Evolutionary conservation across 768 basidiomycete species (phyloP), one percentile per base, ranked within the genome.

Genomic region (Trametes gibbosa): DNA sequence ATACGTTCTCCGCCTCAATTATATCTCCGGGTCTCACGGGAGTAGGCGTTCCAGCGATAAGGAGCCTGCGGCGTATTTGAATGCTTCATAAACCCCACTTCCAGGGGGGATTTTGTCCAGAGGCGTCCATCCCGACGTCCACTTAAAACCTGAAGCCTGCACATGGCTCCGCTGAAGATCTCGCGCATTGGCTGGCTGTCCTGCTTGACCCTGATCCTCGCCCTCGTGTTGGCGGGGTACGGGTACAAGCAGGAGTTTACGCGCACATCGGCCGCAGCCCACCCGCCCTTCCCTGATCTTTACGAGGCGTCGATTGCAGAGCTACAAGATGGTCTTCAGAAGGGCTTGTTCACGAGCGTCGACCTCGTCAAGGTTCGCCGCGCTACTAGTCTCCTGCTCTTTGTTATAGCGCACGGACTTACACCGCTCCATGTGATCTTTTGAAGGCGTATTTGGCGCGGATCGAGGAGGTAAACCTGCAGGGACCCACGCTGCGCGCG

Each of bases 381-480:
- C 21, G 9, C 9, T 21, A 24, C 16, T 14, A 13, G 10, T 3
- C 37, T 39, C 13, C 10, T 14, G 37, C 13, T 3, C 37, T 14
- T 39, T 35, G 7, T 32, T 10, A 32, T 32, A 32, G 29, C 4
- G 29, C 29, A 32, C n/a, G n/a, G n/a, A n/a, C n/a, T n/a, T n/a
- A n/a, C n/a, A n/a, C n/a, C n/a, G n/a, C n/a, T n/a, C n/a, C n/a
- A n/a, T n/a, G n/a, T 32, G 5, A 32, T 32, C 10, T 5, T 5
- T 32, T 10, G 10, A 4, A 87, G 86, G 83, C 84, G 3, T 87
- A 87, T 66, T 74, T 87, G 61, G 79, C 81, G 14, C 76, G 86
- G 2, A 86, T 87, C 32, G 82, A 86, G 4, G 82, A 88, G 64
- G 86, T 88, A 9, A 87, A 88, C 63, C 65, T 79, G 14, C 73